These are phyloP conservation scores for Candida andamanensis DNA, from an alignment of 805 yeast genomes.

Conservation along the genomic window DNA sequence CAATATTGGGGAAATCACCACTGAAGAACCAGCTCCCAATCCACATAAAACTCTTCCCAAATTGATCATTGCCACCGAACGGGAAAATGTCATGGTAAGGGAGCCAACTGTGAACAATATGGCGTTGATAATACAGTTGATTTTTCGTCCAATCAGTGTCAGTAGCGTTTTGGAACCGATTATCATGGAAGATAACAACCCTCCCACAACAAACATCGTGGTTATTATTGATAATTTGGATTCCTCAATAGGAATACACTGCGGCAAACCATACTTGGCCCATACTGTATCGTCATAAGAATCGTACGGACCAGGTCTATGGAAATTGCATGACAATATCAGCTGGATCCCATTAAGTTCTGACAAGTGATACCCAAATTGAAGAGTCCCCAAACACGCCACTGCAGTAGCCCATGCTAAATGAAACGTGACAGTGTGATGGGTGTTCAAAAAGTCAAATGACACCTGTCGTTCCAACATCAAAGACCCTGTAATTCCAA, in stretches of 20 bases:
- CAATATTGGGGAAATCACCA: conserved; percentile 37
- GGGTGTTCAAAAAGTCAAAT: conserved; percentile 5
- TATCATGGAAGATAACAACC: conserved; percentile 25
- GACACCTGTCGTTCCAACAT: conserved; percentile 5
- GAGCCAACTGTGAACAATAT: conserved; percentile 24
- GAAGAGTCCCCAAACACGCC: conserved; percentile 31
- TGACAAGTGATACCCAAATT: conserved; percentile 37
- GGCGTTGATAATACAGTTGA: conserved; percentile 18
- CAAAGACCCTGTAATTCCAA: background rate
- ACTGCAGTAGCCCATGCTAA: conserved; percentile 33
- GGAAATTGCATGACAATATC: conserved; percentile 21
- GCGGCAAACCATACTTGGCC: conserved; percentile 16
- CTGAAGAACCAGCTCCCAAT: conserved; percentile 34
- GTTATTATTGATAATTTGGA: conserved; percentile 21
- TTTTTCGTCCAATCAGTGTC: conserved; percentile 20
- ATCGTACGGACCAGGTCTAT: conserved; percentile 15
- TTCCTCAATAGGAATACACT: conserved; percentile 27
- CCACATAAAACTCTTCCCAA: conserved; percentile 33
- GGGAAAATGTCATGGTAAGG: conserved; percentile 20
- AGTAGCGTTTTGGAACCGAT: conserved; percentile 24
- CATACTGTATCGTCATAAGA: conserved; percentile 23
- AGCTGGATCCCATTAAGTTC: conserved; percentile 33
- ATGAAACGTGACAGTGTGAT: conserved; percentile 22
- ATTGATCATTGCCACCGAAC: conserved; percentile 15
- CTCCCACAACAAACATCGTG: conserved; percentile 34